Conservation (phyloP, 2,329 filamentous ascomycete species). For the Didymellaceae sp. region DNA sequence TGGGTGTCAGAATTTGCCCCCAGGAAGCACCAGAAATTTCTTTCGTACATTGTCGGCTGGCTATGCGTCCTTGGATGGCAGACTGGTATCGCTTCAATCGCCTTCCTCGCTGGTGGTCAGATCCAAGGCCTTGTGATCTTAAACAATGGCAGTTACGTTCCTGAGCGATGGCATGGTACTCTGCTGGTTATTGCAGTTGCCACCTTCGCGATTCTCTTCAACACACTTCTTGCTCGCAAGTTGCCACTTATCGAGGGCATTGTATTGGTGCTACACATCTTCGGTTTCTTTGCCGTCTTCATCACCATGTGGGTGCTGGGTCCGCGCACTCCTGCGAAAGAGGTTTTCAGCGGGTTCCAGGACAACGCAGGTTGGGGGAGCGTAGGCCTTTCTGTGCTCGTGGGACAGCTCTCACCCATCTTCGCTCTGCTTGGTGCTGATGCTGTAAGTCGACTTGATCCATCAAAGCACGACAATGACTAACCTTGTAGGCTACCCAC, state of each 20-base stretch:
- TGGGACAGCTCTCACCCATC: slow-evolving; percentile 5
- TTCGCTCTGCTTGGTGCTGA: slow-evolving; percentile 19
- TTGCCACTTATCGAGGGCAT: slow-evolving; percentile 1
- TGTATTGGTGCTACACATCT: slow-evolving; percentile 53
- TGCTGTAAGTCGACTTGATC: slow-evolving; percentile 20
- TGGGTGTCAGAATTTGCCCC: slow-evolving; percentile 49
- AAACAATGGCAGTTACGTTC: slow-evolving; percentile 49
- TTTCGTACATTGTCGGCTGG: slow-evolving; percentile 53
- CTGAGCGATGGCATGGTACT: slow-evolving; percentile 54
- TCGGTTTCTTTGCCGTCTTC: slow-evolving; percentile 58
- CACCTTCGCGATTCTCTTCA: slow-evolving; percentile 33
- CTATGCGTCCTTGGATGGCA: slow-evolving; percentile 56
- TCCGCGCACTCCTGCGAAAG: slow-evolving; percentile 43
- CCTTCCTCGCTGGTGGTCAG: slow-evolving; percentile 52
- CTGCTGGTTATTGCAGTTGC: slow-evolving; percentile 53
- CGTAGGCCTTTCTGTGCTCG: slow-evolving; percentile 2
- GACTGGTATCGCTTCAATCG: slow-evolving; percentile 51
- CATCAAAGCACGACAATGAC: neutral
- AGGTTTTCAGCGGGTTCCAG: slow-evolving; percentile 55
- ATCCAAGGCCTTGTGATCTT: slow-evolving; percentile 48
- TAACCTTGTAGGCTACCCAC: slow-evolving; percentile 19
- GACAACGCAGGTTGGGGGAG: slow-evolving; percentile 52
- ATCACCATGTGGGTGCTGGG: slow-evolving; percentile 40
- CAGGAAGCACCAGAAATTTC: slow-evolving; percentile 44
- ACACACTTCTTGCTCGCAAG: slow-evolving; percentile 25